These are phyloP conservation scores for Haplographium delicatum DNA, from an alignment of 495 filamentous ascomycete genomes.

Conservation along the genomic window DNA sequence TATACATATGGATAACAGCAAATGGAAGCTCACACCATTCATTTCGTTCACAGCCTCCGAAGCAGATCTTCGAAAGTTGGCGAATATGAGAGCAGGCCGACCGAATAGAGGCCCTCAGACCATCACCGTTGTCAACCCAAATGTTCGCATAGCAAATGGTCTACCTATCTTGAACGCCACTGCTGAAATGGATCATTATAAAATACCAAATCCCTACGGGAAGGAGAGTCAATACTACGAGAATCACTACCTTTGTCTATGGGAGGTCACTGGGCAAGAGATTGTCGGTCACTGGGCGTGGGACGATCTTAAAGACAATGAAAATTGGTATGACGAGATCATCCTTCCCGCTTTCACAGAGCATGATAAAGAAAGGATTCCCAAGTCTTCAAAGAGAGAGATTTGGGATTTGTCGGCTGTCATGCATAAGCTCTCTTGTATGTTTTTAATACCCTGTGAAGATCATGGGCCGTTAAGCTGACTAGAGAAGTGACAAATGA, in stretches of 20 bases:
- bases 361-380: too few relatives aligned
- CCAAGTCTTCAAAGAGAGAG: too few relatives aligned
- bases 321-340: conserved; percentile 21
- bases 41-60: conserved; percentile 19
- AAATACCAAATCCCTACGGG: conserved; percentile 11
- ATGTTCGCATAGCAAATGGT: conserved; percentile 10
- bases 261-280: conserved; percentile 17
- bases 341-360: conserved; percentile 22
- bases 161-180: conserved; percentile 17
- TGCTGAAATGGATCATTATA: conserved; percentile 5
- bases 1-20: conserved; percentile 13
- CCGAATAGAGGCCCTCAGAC: neutral
- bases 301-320: conserved; percentile 13
- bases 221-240: conserved; percentile 22
- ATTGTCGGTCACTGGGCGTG: conserved; percentile 16
- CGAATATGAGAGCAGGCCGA: conserved; percentile 5
- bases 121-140: conserved; percentile 17
- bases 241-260: conserved; percentile 21
- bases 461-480: too few relatives aligned
- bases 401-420: too few relatives aligned
- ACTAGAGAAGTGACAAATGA: too few relatives aligned
- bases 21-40: conserved; percentile 16
- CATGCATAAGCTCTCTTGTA: too few relatives aligned
- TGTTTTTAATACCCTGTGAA: too few relatives aligned
- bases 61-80: conserved; percentile 9